Percentiles rank a stretch among this genome's conserved stretches.
These are phyloP conservation scores for Inonotus hispidus DNA, from an alignment of 1,284 basidiomycete species.

Conservation along the genomic window DNA sequence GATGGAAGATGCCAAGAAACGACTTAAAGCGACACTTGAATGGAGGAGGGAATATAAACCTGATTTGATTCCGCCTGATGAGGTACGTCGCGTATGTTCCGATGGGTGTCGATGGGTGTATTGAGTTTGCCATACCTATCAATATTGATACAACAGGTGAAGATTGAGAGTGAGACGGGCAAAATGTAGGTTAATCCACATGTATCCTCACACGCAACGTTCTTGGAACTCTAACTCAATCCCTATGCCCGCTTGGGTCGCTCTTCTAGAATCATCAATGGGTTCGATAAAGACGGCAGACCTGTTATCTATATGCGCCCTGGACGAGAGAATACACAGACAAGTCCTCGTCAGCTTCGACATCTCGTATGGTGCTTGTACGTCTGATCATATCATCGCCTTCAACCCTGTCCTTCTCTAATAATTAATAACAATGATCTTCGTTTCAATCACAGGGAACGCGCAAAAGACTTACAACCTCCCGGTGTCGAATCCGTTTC, in stretches of 20 bases:
- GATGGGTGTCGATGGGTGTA: neutral
- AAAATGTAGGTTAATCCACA: slow-evolving; percentile 65
- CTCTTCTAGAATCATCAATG: slow-evolving; percentile 62
- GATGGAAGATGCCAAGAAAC: slow-evolving; percentile 66
- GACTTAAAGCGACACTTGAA: slow-evolving; percentile 71
- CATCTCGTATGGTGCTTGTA: slow-evolving; percentile 82
- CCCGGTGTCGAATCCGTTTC: slow-evolving; percentile 74
- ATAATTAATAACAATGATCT: neutral
- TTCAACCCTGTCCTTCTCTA: neutral
- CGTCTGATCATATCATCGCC: slow-evolving; percentile 30
- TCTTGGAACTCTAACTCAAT: neutral
- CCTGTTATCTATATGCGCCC: slow-evolving; percentile 84
- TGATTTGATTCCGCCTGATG: slow-evolving; percentile 74
- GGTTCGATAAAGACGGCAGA: slow-evolving; percentile 77
- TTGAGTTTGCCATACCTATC: neutral
- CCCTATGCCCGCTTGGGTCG: neutral
- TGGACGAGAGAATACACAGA: slow-evolving; percentile 75
- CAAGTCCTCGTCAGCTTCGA: slow-evolving; percentile 68
- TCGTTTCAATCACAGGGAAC: slow-evolving; percentile 47
- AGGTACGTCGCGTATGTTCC: slow-evolving; percentile 36
- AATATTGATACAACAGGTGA: slow-evolving; percentile 35
- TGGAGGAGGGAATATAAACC: slow-evolving; percentile 81
- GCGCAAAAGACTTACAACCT: slow-evolving; percentile 83
- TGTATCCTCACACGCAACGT: neutral
- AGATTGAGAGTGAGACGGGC: slow-evolving; percentile 74